Conservation (phyloP, 352 stramenopile genomes). For the Phytophthora pinifolia region DNA sequence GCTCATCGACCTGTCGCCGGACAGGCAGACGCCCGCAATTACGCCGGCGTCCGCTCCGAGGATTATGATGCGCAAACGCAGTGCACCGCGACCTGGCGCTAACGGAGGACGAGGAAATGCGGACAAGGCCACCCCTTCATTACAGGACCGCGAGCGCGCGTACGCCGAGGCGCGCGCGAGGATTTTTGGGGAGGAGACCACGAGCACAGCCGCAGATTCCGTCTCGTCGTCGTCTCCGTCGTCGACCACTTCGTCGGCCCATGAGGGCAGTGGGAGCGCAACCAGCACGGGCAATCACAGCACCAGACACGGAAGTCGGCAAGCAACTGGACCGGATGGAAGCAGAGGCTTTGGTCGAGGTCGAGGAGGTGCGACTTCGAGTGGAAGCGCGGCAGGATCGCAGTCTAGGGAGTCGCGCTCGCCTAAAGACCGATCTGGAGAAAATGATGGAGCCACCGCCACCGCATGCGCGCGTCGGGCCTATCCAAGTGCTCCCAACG, state of each 20-base stretch:
- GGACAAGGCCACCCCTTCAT: conserved; percentile 67
- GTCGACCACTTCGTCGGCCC: conserved; percentile 19
- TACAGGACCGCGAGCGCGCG: conserved; percentile 92
- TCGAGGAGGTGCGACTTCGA: conserved; percentile 3
- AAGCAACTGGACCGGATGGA: conserved; percentile 58
- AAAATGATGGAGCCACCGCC: conserved; percentile 7
- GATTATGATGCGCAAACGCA: conserved; percentile 92
- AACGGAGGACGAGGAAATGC: conserved; percentile 46
- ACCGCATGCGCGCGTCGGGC: conserved; percentile 19
- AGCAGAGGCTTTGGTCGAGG: conserved; percentile 45
- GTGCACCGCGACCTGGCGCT: conserved; percentile 30
- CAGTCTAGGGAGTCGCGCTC: conserved; percentile 14
- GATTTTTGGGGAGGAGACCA: conserved; percentile 88
- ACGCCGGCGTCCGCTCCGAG: conserved; percentile 82
- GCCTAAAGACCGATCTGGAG: conserved; percentile 14
- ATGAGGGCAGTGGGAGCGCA: conserved; percentile 13
- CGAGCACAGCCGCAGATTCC: conserved; percentile 23
- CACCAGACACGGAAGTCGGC: conserved; percentile 30
- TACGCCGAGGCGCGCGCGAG: conserved; percentile 94
- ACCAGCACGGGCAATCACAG: conserved; percentile 6
- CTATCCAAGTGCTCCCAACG: conserved; percentile 30
- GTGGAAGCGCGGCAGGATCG: conserved; percentile 1
- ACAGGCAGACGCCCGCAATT: conserved; percentile 58
- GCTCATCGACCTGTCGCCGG: conserved; percentile 86
- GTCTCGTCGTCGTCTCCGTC: conserved; percentile 28